Evolutionary conservation across 2,329 filamentous ascomycete genomes (phyloP).

Genomic region (Paraphaeosphaeria minitans): DNA sequence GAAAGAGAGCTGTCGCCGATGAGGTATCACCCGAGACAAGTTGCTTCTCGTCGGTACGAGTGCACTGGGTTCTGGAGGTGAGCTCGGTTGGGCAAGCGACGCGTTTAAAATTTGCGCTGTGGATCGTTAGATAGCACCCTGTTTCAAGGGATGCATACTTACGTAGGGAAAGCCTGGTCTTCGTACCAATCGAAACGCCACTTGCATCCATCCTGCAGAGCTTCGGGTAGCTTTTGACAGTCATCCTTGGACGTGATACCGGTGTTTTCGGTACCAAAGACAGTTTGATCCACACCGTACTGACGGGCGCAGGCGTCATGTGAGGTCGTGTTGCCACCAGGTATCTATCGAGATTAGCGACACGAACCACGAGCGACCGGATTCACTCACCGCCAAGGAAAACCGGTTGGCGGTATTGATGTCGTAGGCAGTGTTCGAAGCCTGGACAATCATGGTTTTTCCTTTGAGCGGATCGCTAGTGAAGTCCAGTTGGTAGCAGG

Average conservation of each 20-base stretch:
- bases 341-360: slow-evolving; percentile 33
- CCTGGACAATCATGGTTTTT: slow-evolving; percentile 68
- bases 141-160: slow-evolving; percentile 17
- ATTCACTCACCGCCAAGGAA: slow-evolving; percentile 40
- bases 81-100: slow-evolving; percentile 42
- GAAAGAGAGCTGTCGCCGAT: slow-evolving; percentile 21
- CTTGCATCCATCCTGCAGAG: slow-evolving; percentile 32
- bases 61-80: slow-evolving; percentile 41
- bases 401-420: slow-evolving; percentile 41
- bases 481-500: slow-evolving; percentile 67
- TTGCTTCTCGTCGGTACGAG: slow-evolving; percentile 38
- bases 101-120: slow-evolving; percentile 45
- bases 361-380: not conserved
- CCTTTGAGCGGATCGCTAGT: slow-evolving; percentile 60
- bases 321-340: slow-evolving; percentile 45
- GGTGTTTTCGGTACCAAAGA: slow-evolving; percentile 37
- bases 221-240: slow-evolving; percentile 41
- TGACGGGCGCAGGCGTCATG: slow-evolving; percentile 40
- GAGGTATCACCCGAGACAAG: slow-evolving; percentile 23
- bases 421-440: slow-evolving; percentile 63
- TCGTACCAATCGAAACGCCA: slow-evolving; percentile 47
- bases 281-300: slow-evolving; percentile 38
- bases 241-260: slow-evolving; percentile 39
- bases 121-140: slow-evolving; percentile 26
- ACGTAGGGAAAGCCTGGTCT: slow-evolving; percentile 42